Evolutionary conservation across 108 stramenopile genomes (phyloP).

Genomic region (Cyclotella atomus): DNA sequence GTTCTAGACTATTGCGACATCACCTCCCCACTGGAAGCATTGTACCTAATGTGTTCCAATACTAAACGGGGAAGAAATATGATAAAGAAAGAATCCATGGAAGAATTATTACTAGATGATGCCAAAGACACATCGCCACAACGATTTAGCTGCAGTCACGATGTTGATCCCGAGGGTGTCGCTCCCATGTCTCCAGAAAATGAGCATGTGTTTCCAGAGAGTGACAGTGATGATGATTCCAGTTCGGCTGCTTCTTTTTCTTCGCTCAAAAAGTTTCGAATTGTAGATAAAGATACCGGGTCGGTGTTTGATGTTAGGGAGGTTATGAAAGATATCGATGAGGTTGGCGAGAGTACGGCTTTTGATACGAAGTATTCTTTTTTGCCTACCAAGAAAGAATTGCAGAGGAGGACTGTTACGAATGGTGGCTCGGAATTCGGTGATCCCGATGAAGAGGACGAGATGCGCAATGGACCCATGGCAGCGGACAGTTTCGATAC

Average conservation of each 20-base stretch:
- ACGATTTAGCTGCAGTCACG: slow-evolving; percentile 1
- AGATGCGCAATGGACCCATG: no score
- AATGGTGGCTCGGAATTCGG: neutral
- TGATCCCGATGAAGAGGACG: neutral
- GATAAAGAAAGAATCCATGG: neutral
- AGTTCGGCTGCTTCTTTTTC: slow-evolving; percentile 15
- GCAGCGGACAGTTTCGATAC: neutral
- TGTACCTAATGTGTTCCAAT: slow-evolving; percentile 25
- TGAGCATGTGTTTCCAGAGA: neutral
- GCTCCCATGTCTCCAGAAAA: slow-evolving; percentile 19
- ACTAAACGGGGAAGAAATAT: neutral
- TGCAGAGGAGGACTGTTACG: slow-evolving; percentile 5
- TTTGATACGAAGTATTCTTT: slow-evolving; percentile 39
- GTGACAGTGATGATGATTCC: slow-evolving; percentile 17
- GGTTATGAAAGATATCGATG: slow-evolving; percentile 42
- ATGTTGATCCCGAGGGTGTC: slow-evolving; percentile 18
- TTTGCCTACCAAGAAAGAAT: slow-evolving; percentile 20
- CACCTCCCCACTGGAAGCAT: slow-evolving; percentile 30
- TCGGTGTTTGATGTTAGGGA: slow-evolving; percentile 33
- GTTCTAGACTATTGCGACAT: slow-evolving; percentile 9
- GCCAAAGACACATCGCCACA: neutral
- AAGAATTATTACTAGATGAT: neutral
- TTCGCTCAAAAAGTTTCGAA: slow-evolving; percentile 11
- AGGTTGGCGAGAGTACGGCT: slow-evolving; percentile 18
- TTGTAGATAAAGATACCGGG: slow-evolving; percentile 42